These are phyloP conservation scores for Gautieria morchelliformis DNA, from an alignment of 768 basidiomycete species.

Conservation along the genomic window DNA sequence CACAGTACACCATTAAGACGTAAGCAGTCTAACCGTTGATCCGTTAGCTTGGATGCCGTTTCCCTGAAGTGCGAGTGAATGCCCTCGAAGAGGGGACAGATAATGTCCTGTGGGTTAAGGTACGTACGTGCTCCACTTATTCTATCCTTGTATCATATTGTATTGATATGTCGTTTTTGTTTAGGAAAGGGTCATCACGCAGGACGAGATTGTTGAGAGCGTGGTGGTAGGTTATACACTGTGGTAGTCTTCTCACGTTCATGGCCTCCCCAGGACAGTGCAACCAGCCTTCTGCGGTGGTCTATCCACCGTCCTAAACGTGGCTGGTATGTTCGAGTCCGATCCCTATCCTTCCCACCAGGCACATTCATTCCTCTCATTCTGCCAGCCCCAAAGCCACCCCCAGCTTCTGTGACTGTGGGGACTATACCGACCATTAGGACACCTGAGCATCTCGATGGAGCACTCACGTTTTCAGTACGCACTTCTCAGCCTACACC, in stretches of 20 bases:
- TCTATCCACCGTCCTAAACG: slow-evolving; percentile 68
- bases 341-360: slow-evolving; percentile 61
- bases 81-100: too few species aligned
- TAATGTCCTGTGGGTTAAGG: slow-evolving; percentile 67
- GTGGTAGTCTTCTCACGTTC: neutral
- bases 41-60: too few species aligned
- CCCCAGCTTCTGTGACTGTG: neutral
- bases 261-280: slow-evolving; percentile 42
- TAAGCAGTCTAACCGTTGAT: too few species aligned
- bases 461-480: slow-evolving; percentile 4
- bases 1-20: too few species aligned
- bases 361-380: slow-evolving; percentile 26
- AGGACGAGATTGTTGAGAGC: slow-evolving; percentile 69
- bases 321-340: slow-evolving; percentile 79
- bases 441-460: neutral
- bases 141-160: slow-evolving; percentile 9
- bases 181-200: slow-evolving; percentile 66
- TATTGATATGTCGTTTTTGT: neutral
- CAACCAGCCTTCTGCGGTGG: slow-evolving; percentile 60
- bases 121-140: slow-evolving; percentile 19
- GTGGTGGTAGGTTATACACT: slow-evolving; percentile 43
- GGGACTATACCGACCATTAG: too few species aligned
- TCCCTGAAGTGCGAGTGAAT: too few species aligned
- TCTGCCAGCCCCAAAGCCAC: slow-evolving; percentile 6
- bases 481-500: neutral